A percentile compares a stretch with the other conserved stretches of the same genome.
These are phyloP conservation scores for Ministeria vibrans DNA, from an alignment of 78 protist genomes.

Conservation along the genomic window DNA sequence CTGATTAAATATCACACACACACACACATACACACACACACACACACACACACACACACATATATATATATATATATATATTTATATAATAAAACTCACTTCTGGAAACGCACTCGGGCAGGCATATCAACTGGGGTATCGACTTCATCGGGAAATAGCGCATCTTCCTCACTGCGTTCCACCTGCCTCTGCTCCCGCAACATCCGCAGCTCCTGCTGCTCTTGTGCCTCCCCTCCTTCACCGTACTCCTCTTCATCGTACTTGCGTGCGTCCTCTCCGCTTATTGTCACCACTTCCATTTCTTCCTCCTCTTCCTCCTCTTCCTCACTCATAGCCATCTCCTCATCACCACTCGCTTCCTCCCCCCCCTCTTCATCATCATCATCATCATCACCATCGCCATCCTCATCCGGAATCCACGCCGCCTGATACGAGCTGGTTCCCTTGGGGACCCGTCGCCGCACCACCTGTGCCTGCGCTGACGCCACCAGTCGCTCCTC, in stretches of 20 bases:
- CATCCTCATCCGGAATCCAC: conserved; percentile 47
- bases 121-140: conserved; percentile 77
- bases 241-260: conserved; percentile 19
- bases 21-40: no score
- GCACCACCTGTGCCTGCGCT: background rate
- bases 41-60: no score
- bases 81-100: no score
- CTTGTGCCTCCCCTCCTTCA: background rate
- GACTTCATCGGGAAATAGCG: conserved; percentile 81
- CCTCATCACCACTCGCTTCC: background rate
- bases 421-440: conserved; percentile 49
- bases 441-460: conserved; percentile 49
- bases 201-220: background rate
- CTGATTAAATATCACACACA: no score
- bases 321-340: background rate
- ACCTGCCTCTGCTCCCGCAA: background rate
- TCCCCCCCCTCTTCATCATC: background rate
- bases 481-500: background rate
- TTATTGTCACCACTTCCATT: background rate
- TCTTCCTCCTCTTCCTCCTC: background rate
- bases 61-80: no score
- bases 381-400: conserved; percentile 3
- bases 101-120: conserved; percentile 73
- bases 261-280: conserved; percentile 23
- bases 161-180: conserved; percentile 30